Evolutionary conservation across 106 monocot genomes (phyloP).

Genomic region (Narthecium ossifragum): DNA sequence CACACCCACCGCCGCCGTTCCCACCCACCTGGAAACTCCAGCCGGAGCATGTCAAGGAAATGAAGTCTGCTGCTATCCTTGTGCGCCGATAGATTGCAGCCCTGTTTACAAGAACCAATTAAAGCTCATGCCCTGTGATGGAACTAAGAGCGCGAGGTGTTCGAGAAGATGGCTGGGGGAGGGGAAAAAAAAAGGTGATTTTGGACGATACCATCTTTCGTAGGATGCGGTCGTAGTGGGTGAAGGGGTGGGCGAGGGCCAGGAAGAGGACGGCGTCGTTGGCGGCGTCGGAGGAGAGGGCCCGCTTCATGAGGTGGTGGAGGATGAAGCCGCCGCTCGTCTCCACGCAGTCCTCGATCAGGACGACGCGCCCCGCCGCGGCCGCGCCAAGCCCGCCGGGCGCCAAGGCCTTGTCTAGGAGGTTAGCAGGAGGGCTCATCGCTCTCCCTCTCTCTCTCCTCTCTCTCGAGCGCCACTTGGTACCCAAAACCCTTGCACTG

Average conservation of each 20-base stretch:
- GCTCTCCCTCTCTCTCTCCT: too few relatives aligned
- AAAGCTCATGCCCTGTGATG: too few relatives aligned
- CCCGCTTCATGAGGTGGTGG: constrained; percentile 59
- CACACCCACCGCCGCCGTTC: not conserved
- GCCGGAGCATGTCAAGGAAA: constrained; percentile 60
- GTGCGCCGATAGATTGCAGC: constrained; percentile 71
- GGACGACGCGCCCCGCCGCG: constrained; percentile 29
- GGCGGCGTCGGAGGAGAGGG: constrained; percentile 21
- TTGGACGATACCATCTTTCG: constrained; percentile 51
- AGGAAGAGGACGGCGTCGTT: constrained; percentile 41
- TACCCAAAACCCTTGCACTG: too few relatives aligned
- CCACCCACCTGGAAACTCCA: constrained; percentile 37
- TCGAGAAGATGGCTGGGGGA: constrained; percentile 25
- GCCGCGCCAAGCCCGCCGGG: not conserved
- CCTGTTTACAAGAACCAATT: constrained; percentile 32
- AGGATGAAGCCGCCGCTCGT: constrained; percentile 75
- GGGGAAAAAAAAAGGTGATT: too few relatives aligned
- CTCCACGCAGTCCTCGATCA: constrained; percentile 84
- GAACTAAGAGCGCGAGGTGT: constrained; percentile 11
- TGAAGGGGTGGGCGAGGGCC: constrained; percentile 69
- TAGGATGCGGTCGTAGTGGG: constrained; percentile 80
- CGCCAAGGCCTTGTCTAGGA: constrained; percentile 74
- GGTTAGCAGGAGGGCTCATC: too few relatives aligned
- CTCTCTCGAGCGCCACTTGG: too few relatives aligned
- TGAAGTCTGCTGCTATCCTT: constrained; percentile 57